Evolutionary conservation across 495 filamentous ascomycete genomes (phyloP), one percentile per base, ranked within the genome.

Genomic region (Penicillium salamii): DNA sequence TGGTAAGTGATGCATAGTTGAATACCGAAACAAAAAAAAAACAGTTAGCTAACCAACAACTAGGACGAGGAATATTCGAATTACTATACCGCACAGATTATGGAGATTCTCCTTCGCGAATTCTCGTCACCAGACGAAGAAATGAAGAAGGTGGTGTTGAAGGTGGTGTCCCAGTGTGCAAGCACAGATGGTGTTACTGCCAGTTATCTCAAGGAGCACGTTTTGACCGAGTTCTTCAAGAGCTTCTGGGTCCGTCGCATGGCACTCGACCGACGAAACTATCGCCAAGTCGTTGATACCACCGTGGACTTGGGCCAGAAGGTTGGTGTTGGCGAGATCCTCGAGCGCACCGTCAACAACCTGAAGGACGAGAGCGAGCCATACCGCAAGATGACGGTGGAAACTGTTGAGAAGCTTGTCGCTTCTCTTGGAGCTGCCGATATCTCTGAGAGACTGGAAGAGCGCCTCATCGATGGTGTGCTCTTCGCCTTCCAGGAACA

Each of bases 121-220:
- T 97, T 97, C 58, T 85, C 90, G 9, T 96, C 90, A 2, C 93
- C 92, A 0, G 95, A 99, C 55, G 95, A 99, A 65, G 95, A 99
- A 68, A 99, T 99, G 95, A 99, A 99, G 75, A 97, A 97, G 72
- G 91, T 97, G 2, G 93, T 97, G 9, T 70, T 97, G 31, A 97
- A 97, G 69, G 95, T 97, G 29, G 85, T 97, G 13, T 96, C 90
- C n/a, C 95, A 97, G 62, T 97, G 93, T 66, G 88, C 92, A 13
- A 85, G 86, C 57, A 97, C 93, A 0, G 86, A 91, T 59, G 95
- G 95, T 71, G 93, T 99, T 11, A 97, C 95, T 49, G 88, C 90
- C 34, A 82, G 82, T 39, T 99, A 97, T 62, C 78, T 99, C 20
- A 97, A 96, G 70, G 91, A 97, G 62, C 83, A 95, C 53, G 91